phyloP scores from a whole-genome alignment of 371 early-diverging fungal genomes.

The Rhizomucor pusillus region DNA sequence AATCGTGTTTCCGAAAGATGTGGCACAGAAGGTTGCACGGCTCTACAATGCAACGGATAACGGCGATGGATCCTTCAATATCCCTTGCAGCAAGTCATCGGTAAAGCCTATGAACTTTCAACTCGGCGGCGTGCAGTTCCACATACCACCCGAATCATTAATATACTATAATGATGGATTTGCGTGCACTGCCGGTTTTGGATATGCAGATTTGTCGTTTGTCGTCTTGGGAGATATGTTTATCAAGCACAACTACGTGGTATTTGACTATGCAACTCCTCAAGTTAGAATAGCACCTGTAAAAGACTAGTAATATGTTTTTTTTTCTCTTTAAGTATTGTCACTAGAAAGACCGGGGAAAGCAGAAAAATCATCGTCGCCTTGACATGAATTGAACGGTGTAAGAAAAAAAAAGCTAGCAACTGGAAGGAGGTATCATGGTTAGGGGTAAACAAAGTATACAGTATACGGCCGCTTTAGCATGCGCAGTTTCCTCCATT shows the following conservation, averaged over 20 bases:
- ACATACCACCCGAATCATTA: conserved; percentile 22
- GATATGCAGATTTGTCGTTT: conserved; percentile 20
- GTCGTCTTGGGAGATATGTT: conserved; percentile 49
- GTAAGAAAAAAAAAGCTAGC: too few relatives aligned
- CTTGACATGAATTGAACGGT: neutral
- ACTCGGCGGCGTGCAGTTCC: conserved; percentile 15
- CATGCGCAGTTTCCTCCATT: conserved; percentile 11
- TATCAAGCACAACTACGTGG: conserved; percentile 48
- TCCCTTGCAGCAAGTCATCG: conserved; percentile 17
- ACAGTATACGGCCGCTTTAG: neutral
- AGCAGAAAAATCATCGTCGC: too few relatives aligned
- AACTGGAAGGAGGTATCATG: conserved; percentile 1
- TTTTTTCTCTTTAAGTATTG: too few relatives aligned
- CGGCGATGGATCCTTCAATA: conserved; percentile 25
- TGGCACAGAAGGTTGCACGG: conserved; percentile 21
- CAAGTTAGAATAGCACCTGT: conserved; percentile 20
- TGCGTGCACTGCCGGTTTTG: conserved; percentile 25
- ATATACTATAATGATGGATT: conserved; percentile 12
- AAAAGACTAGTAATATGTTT: conserved; percentile 3
- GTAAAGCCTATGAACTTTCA: conserved; percentile 13
- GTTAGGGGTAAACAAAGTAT: neutral
- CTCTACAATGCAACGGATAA: conserved; percentile 20
- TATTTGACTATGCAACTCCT: conserved; percentile 34
- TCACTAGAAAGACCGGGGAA: too few relatives aligned
- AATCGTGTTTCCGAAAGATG: conserved; percentile 13